Evolutionary conservation across 495 filamentous ascomycete species (phyloP).

Genomic region (Penicillium goetzii): DNA sequence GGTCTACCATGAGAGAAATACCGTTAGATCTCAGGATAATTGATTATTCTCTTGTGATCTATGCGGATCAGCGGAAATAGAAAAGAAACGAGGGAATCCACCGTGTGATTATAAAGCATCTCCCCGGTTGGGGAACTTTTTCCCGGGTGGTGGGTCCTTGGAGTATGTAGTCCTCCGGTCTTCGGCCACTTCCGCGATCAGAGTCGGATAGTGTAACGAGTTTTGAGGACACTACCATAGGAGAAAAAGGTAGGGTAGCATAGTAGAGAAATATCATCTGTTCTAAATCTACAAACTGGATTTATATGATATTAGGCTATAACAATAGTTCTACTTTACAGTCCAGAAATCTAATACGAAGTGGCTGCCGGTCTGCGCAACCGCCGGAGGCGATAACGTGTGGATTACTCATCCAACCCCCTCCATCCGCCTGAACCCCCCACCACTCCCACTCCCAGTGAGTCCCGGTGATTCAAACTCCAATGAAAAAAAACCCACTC

Average conservation of each 20-base stretch:
- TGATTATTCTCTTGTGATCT: neutral
- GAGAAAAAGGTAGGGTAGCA: neutral
- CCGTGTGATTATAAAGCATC: neutral
- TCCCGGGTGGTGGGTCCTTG: neutral
- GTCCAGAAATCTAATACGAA: neutral
- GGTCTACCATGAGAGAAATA: neutral
- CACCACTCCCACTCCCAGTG: constrained; percentile 16
- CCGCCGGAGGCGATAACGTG: constrained; percentile 12
- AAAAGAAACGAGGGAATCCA: neutral
- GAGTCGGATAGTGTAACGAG: neutral
- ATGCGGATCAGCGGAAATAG: constrained; percentile 7
- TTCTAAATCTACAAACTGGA: neutral
- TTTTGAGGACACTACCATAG: neutral
- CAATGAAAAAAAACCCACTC: constrained; percentile 24
- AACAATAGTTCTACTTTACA: neutral
- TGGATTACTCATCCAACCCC: constrained; percentile 32
- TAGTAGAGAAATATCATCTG: neutral
- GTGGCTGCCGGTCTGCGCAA: neutral
- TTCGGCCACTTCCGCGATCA: constrained; percentile 14
- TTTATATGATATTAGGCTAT: neutral
- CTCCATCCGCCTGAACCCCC: constrained; percentile 2
- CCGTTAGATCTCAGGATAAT: neutral
- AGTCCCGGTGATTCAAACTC: constrained; percentile 19
- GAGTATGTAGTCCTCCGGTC: constrained; percentile 7
- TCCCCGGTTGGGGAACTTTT: constrained; percentile 6